These are phyloP conservation scores for Fusarium verticillioides DNA, from an alignment of 2,329 filamentous ascomycete species.

Conservation along the genomic window DNA sequence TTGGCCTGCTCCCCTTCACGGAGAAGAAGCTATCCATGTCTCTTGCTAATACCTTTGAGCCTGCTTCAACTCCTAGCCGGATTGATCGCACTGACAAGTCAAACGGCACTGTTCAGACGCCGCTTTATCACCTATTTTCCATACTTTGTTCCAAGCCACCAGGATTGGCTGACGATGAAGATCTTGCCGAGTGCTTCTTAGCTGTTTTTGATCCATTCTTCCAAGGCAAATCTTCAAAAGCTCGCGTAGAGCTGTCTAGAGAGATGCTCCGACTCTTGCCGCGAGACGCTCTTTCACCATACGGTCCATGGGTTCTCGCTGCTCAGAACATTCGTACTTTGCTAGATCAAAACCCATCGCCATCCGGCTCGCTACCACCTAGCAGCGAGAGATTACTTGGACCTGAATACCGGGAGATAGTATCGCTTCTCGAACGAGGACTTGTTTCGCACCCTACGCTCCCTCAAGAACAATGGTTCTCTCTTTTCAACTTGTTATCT, in stretches of 20 bases:
- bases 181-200: conserved; percentile 58
- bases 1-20: conserved; percentile 71
- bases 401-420: conserved; percentile 75
- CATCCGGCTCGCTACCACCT: conserved; percentile 35
- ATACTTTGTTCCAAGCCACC: conserved; percentile 65
- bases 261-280: conserved; percentile 64
- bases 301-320: conserved; percentile 63
- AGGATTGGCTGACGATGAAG: conserved; percentile 59
- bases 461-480: conserved; percentile 59
- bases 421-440: conserved; percentile 74
- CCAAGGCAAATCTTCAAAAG: conserved; percentile 57
- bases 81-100: conserved; percentile 63
- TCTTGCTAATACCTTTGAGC: conserved; percentile 67
- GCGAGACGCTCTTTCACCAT: conserved; percentile 57
- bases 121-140: conserved; percentile 73
- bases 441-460: conserved; percentile 61
- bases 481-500: conserved; percentile 68
- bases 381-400: conserved; percentile 62
- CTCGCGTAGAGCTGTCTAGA: conserved; percentile 58
- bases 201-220: conserved; percentile 70
- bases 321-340: conserved; percentile 58
- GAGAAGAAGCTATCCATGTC: conserved; percentile 67
- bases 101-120: conserved; percentile 63
- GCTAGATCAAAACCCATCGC: conserved; percentile 49
- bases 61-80: conserved; percentile 73